These are phyloP conservation scores for Diplodia scrobiculata DNA, from an alignment of 2,329 filamentous ascomycete genomes.

Conservation along the genomic window DNA sequence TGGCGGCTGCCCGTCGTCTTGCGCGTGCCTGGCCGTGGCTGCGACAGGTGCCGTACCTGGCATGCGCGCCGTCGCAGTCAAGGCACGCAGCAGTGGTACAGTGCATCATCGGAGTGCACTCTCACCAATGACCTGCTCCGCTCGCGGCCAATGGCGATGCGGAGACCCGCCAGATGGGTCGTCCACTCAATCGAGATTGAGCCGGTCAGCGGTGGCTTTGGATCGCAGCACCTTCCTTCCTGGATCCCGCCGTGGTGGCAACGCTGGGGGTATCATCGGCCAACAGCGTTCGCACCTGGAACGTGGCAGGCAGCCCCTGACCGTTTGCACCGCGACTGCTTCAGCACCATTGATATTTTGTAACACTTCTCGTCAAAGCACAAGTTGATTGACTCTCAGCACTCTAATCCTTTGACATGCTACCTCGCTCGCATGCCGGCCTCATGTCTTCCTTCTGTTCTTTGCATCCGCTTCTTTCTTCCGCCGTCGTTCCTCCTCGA, in stretches of 20 bases:
- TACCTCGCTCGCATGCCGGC: not conserved
- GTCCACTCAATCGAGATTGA: constrained; percentile 5
- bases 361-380: not conserved
- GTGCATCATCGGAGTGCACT: not conserved
- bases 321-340: too few species aligned
- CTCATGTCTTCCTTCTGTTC: not conserved
- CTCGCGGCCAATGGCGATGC: not conserved
- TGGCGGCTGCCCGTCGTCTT: not conserved
- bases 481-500: constrained; percentile 12
- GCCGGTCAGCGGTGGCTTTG: not conserved
- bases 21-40: constrained; percentile 3
- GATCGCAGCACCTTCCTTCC: constrained; percentile 1
- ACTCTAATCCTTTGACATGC: not conserved
- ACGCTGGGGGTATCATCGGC: not conserved
- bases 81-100: constrained; percentile 12
- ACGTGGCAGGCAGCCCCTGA: too few species aligned
- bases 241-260: constrained; percentile 10
- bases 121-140: not conserved
- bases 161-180: not conserved
- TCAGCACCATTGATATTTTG: too few species aligned
- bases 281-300: too few species aligned
- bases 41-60: constrained; percentile 20
- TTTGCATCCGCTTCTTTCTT: not conserved
- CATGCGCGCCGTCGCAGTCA: constrained; percentile 8
- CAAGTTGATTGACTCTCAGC: constrained; percentile 5